These are phyloP conservation scores for Komagataea norvegica DNA, from an alignment of 1,139 yeast genomes.

Conservation along the genomic window DNA sequence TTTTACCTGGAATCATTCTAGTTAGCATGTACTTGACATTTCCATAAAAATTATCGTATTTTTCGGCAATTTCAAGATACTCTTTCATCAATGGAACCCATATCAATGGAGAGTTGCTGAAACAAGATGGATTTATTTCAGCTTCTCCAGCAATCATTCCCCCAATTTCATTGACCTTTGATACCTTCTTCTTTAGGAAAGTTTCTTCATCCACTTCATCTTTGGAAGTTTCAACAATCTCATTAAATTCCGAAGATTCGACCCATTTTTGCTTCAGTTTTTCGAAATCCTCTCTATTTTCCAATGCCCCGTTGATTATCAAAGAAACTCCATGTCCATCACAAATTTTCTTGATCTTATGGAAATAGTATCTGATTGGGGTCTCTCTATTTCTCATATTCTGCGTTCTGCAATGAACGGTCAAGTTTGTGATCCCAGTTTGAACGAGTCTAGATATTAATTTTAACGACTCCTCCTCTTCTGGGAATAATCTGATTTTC, in stretches of 20 bases:
- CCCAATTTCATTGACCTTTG: conserved; percentile 52
- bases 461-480: conserved; percentile 52
- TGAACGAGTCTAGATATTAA: conserved; percentile 60
- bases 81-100: conserved; percentile 56
- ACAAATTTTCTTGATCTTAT: conserved; percentile 59
- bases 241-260: conserved; percentile 7
- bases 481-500: conserved; percentile 73
- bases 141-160: conserved; percentile 95
- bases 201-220: conserved; percentile 1
- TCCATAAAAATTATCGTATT: conserved; percentile 56
- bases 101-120: conserved; percentile 43
- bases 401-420: conserved; percentile 87
- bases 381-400: conserved; percentile 85
- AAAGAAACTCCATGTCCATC: conserved; percentile 61
- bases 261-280: conserved; percentile 44
- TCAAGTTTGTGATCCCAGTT: conserved; percentile 81
- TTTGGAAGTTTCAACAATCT: conserved; percentile 1
- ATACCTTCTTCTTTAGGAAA: conserved; percentile 1
- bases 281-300: conserved; percentile 49
- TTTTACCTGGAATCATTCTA: conserved; percentile 78
- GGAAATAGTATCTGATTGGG: conserved; percentile 65
- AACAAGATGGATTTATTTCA: conserved; percentile 80
- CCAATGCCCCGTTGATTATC: conserved; percentile 76
- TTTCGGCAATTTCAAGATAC: conserved; percentile 48
- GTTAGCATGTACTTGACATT: conserved; percentile 78